Percentiles rank a stretch among this genome's conserved stretches.
phyloP scores from a whole-genome alignment of 441 rosid species.

The Gossypium trilobum region DNA sequence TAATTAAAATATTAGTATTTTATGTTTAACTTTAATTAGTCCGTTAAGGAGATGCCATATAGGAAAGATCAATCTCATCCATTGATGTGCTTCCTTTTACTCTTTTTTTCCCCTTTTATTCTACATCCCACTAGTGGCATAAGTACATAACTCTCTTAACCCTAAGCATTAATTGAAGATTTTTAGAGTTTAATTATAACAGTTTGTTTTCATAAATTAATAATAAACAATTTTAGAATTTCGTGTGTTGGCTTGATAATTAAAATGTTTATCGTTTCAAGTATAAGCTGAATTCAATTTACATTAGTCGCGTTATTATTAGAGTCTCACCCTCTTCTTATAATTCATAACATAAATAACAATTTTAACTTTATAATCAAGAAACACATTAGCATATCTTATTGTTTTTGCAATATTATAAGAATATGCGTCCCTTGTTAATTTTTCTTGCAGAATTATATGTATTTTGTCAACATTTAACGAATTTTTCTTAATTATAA shows the following conservation, averaged over 20 bases:
- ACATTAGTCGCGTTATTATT: no score
- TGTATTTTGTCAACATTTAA: not conserved
- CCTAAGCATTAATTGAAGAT: not conserved
- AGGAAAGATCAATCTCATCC: not conserved
- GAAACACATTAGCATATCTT: not conserved
- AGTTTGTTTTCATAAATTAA: not conserved
- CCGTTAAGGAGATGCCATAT: not conserved
- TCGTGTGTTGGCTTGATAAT: not conserved
- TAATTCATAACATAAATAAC: not conserved
- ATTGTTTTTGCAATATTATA: not conserved
- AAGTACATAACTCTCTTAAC: not conserved
- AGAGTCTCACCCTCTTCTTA: no score
- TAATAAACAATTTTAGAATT: no score
- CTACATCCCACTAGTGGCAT: not conserved
- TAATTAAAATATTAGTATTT: not conserved
- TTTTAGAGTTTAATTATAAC: not conserved
- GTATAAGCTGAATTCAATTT: no score
- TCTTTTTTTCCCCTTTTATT: not conserved
- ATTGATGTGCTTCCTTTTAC: not conserved
- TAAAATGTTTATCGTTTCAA: not conserved
- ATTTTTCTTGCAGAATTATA: not conserved
- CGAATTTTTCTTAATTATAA: not conserved
- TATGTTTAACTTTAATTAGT: not conserved
- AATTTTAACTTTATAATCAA: not conserved
- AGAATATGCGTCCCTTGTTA: not conserved